phyloP scores from a whole-genome alignment of 768 basidiomycete genomes.

The Mrakia hoshinonis region DNA sequence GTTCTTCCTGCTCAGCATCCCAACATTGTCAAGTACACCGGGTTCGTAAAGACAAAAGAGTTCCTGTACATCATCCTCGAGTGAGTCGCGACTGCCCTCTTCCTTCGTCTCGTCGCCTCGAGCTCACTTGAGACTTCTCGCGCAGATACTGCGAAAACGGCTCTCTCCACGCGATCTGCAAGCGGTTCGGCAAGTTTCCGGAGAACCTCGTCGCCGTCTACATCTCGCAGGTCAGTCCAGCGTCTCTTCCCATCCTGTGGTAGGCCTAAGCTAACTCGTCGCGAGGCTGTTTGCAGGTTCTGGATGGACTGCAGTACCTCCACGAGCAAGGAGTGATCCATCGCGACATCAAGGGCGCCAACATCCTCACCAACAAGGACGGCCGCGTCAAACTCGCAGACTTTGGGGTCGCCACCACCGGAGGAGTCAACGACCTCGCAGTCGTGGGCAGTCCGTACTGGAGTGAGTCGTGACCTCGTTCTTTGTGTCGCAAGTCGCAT shows the following conservation, averaged over 20 bases:
- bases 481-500: neutral
- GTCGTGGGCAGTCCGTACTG: conserved; percentile 98
- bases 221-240: conserved; percentile 58
- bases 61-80: conserved; percentile 95
- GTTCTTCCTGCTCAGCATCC: conserved; percentile 54
- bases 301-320: conserved; percentile 90
- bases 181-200: conserved; percentile 96
- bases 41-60: conserved; percentile 89
- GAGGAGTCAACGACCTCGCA: conserved; percentile 47
- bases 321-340: conserved; percentile 99
- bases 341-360: conserved; percentile 97
- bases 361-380: conserved; percentile 97
- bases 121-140: neutral
- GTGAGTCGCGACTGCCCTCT: conserved; percentile 47
- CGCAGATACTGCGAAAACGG: conserved; percentile 93
- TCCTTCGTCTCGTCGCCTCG: neutral
- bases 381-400: conserved; percentile 98
- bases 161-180: conserved; percentile 86
- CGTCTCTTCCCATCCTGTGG: neutral
- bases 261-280: neutral
- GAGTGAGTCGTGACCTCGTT: conserved; percentile 54
- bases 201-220: conserved; percentile 94
- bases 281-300: conserved; percentile 44
- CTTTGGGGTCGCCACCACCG: conserved; percentile 81
- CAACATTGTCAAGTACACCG: conserved; percentile 99